A percentile compares a stretch with the other conserved stretches of the same genome.
Evolutionary conservation across 805 yeast genomes (phyloP).

Genomic region (Metschnikowia kofuensis): DNA sequence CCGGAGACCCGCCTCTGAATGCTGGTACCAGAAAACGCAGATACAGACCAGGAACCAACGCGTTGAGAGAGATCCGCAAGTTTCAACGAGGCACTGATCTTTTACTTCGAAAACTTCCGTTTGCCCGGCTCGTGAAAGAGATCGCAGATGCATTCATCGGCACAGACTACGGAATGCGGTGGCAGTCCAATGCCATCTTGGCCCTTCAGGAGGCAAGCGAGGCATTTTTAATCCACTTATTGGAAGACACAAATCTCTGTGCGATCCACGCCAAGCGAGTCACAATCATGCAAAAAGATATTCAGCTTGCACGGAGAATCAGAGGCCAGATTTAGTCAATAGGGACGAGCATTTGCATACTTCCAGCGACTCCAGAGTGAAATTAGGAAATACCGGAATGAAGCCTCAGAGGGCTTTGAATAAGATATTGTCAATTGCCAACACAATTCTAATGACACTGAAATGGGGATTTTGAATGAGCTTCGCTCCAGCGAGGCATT

Average conservation of each 20-base stretch:
- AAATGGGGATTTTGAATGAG: no score
- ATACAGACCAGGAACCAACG: slow-evolving; percentile 63
- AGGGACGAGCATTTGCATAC: no score
- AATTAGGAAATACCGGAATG: no score
- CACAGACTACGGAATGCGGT: slow-evolving; percentile 54
- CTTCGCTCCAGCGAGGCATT: no score
- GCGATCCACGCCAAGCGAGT: slow-evolving; percentile 81
- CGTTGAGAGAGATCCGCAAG: slow-evolving; percentile 64
- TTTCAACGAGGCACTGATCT: slow-evolving; percentile 69
- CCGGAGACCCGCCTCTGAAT: slow-evolving; percentile 49
- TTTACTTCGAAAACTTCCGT: slow-evolving; percentile 68
- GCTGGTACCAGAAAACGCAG: slow-evolving; percentile 29
- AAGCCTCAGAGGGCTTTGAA: no score
- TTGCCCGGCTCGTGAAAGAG: slow-evolving; percentile 73
- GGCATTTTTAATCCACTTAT: slow-evolving; percentile 66
- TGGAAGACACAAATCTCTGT: slow-evolving; percentile 74
- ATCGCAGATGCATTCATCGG: slow-evolving; percentile 62
- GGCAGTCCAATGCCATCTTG: slow-evolving; percentile 77
- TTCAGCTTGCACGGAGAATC: slow-evolving; percentile 74
- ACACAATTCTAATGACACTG: no score
- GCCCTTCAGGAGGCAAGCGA: slow-evolving; percentile 83
- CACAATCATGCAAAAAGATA: slow-evolving; percentile 83
- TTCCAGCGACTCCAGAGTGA: no score
- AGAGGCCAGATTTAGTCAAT: slow-evolving; percentile 45
- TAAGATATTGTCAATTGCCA: no score